phyloP scores from a whole-genome alignment of 2,329 filamentous ascomycete species.

The Epichloe glyceriae region DNA sequence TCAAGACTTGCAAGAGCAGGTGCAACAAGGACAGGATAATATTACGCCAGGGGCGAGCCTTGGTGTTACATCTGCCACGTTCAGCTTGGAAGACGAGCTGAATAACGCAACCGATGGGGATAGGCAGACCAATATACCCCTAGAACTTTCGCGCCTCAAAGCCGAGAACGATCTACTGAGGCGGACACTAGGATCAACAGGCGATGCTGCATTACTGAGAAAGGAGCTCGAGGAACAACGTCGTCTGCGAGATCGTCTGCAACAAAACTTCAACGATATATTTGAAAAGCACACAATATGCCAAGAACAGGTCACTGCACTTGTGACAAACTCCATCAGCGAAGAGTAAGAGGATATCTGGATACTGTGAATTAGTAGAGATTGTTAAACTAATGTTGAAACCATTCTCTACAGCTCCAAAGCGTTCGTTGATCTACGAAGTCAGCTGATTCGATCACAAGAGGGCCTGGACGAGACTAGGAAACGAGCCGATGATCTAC shows the following conservation, averaged over 20 bases:
- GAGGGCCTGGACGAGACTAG: constrained; percentile 35
- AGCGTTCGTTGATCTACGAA: constrained; percentile 38
- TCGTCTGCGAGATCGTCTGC: constrained; percentile 36
- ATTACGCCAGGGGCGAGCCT: constrained; percentile 10
- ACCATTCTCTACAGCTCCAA: constrained; percentile 38
- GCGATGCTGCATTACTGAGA: constrained; percentile 40
- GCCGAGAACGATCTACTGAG: constrained; percentile 48
- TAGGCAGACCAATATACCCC: constrained; percentile 26
- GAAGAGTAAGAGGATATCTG: constrained; percentile 40
- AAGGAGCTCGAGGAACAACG: constrained; percentile 43
- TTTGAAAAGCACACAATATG: constrained; percentile 45
- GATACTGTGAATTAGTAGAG: neutral
- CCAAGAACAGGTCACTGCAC: constrained; percentile 43
- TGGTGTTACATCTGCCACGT: constrained; percentile 11
- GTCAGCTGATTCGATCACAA: constrained; percentile 29
- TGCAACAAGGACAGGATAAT: constrained; percentile 25
- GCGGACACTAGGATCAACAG: constrained; percentile 38
- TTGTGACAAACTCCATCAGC: constrained; percentile 36
- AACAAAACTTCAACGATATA: constrained; percentile 41
- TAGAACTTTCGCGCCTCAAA: constrained; percentile 45
- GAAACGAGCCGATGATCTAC: constrained; percentile 29
- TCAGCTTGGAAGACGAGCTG: constrained; percentile 48
- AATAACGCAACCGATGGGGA: constrained; percentile 32
- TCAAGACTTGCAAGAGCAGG: constrained; percentile 46
- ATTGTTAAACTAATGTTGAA: neutral